These are phyloP conservation scores for Alternaria arborescens DNA, from an alignment of 2,329 filamentous ascomycete genomes.

Conservation along the genomic window DNA sequence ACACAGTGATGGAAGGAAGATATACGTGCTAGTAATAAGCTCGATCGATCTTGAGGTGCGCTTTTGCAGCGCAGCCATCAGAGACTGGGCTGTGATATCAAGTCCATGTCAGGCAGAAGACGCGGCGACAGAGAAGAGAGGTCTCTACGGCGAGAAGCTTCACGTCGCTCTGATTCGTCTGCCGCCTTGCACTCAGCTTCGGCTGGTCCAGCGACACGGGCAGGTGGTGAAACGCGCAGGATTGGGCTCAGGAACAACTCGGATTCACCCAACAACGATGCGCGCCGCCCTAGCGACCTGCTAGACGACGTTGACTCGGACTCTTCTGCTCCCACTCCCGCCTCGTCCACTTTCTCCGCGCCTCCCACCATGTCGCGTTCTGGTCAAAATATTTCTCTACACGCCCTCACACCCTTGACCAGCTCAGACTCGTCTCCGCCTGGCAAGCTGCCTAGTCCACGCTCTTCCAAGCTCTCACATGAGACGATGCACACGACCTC, in stretches of 20 bases:
- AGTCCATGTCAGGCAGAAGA: slow-evolving; percentile 66
- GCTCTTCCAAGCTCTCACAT: slow-evolving; percentile 52
- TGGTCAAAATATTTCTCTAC: slow-evolving; percentile 62
- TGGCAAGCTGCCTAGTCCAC: slow-evolving; percentile 65
- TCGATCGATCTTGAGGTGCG: slow-evolving; percentile 75
- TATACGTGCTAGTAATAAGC: slow-evolving; percentile 30
- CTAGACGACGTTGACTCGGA: slow-evolving; percentile 76
- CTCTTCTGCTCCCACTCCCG: slow-evolving; percentile 66
- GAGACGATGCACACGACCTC: slow-evolving; percentile 47
- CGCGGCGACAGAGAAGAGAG: slow-evolving; percentile 41
- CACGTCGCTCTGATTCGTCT: slow-evolving; percentile 38
- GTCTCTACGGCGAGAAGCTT: slow-evolving; percentile 33
- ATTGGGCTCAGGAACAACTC: slow-evolving; percentile 27
- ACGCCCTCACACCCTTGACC: slow-evolving; percentile 71
- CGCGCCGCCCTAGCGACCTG: slow-evolving; percentile 63
- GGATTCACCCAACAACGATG: slow-evolving; percentile 41
- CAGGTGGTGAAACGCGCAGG: slow-evolving; percentile 23
- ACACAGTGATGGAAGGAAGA: slow-evolving; percentile 40
- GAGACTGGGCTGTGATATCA: slow-evolving; percentile 78
- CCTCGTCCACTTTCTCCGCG: slow-evolving; percentile 75
- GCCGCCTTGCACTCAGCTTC: slow-evolving; percentile 24
- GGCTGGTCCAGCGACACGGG: slow-evolving; percentile 24
- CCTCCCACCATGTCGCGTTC: slow-evolving; percentile 63
- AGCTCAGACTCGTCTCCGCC: slow-evolving; percentile 71
- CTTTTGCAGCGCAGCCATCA: slow-evolving; percentile 76